Evolutionary conservation across 345 rosid species (phyloP).

Genomic region (Lepidium africanum): DNA sequence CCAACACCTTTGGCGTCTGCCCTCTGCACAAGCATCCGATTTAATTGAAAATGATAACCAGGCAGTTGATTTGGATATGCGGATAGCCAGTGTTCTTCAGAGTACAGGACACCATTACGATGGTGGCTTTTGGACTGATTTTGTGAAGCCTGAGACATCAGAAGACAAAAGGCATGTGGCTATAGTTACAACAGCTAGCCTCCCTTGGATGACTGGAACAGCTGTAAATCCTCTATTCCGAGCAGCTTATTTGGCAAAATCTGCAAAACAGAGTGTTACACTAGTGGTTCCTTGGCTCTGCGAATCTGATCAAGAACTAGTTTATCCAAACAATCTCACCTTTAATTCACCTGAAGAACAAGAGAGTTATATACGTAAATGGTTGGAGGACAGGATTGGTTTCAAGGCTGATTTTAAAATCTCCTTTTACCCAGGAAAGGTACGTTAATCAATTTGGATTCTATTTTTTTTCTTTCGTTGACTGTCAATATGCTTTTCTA

Average conservation of each 20-base stretch:
- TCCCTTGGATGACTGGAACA: slow-evolving; percentile 99
- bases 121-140: slow-evolving; percentile 85
- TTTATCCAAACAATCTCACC: slow-evolving; percentile 78
- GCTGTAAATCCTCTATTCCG: slow-evolving; percentile 95
- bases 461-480: neutral
- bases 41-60: slow-evolving; percentile 44
- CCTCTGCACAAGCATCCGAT: slow-evolving; percentile 57
- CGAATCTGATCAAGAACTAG: slow-evolving; percentile 88
- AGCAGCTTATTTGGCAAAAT: slow-evolving; percentile 82
- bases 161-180: slow-evolving; percentile 83
- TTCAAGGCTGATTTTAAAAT: slow-evolving; percentile 85
- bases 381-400: slow-evolving; percentile 94
- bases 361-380: slow-evolving; percentile 79
- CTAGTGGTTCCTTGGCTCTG: slow-evolving; percentile 98
- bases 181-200: slow-evolving; percentile 95
- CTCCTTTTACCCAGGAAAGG: slow-evolving; percentile 99
- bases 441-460: slow-evolving; percentile 24
- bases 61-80: slow-evolving; percentile 65
- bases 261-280: slow-evolving; percentile 81
- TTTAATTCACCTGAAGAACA: slow-evolving; percentile 95
- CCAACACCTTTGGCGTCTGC: slow-evolving; percentile 47
- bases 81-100: slow-evolving; percentile 88
- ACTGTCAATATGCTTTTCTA: neutral
- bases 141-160: slow-evolving; percentile 39
- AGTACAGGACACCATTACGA: slow-evolving; percentile 93